These are phyloP conservation scores for Podila minutissima DNA, from an alignment of 192 early-diverging fungal genomes.

Conservation along the genomic window DNA sequence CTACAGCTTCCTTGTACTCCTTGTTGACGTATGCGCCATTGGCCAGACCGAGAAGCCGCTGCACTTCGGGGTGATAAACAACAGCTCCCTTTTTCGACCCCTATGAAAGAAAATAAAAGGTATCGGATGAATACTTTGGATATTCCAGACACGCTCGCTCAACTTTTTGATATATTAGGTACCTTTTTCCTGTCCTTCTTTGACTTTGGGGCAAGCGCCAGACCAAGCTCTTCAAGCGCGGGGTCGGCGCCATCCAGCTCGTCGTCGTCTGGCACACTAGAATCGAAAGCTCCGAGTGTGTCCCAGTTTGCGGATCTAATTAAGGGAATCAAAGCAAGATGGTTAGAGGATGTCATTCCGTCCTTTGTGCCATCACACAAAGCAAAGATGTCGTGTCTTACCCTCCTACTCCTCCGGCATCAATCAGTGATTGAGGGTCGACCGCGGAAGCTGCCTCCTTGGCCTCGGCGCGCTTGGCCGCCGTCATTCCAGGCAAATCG, in stretches of 20 bases:
- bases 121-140: neutral
- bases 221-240: conserved; percentile 39
- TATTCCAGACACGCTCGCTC: neutral
- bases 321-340: no score
- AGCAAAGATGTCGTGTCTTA: neutral
- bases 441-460: conserved; percentile 16
- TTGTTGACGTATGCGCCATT: conserved; percentile 77
- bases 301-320: conserved; percentile 15
- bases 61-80: conserved; percentile 57
- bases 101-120: neutral
- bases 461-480: conserved; percentile 8
- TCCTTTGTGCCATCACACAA: neutral
- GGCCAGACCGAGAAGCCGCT: conserved; percentile 75
- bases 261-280: conserved; percentile 20
- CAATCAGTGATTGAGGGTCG: conserved; percentile 24
- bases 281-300: conserved; percentile 9
- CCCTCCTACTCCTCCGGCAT: neutral
- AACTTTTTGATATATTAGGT: no score
- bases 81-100: conserved; percentile 17
- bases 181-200: conserved; percentile 39
- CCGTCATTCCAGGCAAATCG: neutral
- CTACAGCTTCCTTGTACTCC: conserved; percentile 76
- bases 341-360: no score
- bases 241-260: conserved; percentile 39
- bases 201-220: conserved; percentile 30